Percentiles rank a stretch among this genome's conserved stretches.
These are phyloP conservation scores for Fusarium sp. DNA, from an alignment of 2,329 filamentous ascomycete species.

Conservation along the genomic window DNA sequence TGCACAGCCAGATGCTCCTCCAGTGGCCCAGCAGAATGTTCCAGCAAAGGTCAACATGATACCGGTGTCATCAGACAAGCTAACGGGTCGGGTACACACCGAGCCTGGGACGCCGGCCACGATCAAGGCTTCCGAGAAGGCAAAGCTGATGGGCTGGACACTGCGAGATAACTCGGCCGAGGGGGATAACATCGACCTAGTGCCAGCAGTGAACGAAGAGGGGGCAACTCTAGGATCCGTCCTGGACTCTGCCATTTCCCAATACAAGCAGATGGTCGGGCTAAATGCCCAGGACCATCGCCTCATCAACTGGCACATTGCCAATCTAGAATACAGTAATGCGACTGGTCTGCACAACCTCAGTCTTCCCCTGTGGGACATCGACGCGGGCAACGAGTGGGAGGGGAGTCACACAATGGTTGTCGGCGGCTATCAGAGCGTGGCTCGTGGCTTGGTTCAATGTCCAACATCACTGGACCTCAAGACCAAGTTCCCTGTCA, in stretches of 20 bases:
- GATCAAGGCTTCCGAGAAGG: slow-evolving; percentile 80
- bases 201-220: slow-evolving; percentile 70
- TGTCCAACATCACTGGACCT: slow-evolving; percentile 83
- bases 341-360: slow-evolving; percentile 88
- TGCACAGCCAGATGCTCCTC: slow-evolving; percentile 66
- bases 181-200: slow-evolving; percentile 77
- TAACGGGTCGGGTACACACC: slow-evolving; percentile 79
- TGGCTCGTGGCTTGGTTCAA: slow-evolving; percentile 87
- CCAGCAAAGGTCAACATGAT: slow-evolving; percentile 67
- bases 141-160: slow-evolving; percentile 84
- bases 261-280: slow-evolving; percentile 87
- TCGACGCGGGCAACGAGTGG: slow-evolving; percentile 97
- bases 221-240: slow-evolving; percentile 87
- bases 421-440: slow-evolving; percentile 91
- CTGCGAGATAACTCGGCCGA: slow-evolving; percentile 73
- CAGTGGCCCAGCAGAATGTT: slow-evolving; percentile 65
- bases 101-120: slow-evolving; percentile 77
- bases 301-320: slow-evolving; percentile 97
- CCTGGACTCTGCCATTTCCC: slow-evolving; percentile 89
- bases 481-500: slow-evolving; percentile 78
- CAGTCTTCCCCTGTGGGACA: slow-evolving; percentile 93
- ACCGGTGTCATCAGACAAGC: slow-evolving; percentile 73
- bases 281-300: slow-evolving; percentile 88
- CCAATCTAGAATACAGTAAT: slow-evolving; percentile 98
- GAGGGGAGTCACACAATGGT: slow-evolving; percentile 95